Base-by-base conservation (phyloP, 805 yeast species). In the Blastobotrys attinorum region DNA sequence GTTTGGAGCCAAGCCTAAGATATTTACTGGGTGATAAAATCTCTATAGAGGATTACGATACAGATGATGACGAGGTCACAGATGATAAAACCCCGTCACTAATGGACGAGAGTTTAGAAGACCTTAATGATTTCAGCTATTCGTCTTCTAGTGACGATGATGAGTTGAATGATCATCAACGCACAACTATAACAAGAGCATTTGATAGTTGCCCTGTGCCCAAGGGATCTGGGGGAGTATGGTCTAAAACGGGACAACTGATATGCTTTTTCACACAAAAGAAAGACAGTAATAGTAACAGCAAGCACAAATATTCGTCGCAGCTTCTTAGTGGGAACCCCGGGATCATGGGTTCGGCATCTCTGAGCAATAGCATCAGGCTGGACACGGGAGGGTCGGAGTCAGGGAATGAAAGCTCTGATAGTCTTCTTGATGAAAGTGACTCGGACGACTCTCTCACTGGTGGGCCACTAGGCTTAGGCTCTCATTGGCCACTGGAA, bases 171-270 rank as follows among this genome's bases (percentile, higher is more conserved):
- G 29, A n/a, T 5, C 17, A 37, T 21, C 16, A 8, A 10, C 7
- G 6, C 3, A 17, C 31, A 11, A 44, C 54, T 7, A 51, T 54
- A 17, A 57, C 55, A 23, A 64, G 67, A 1, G 55, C 69, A 3
- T 74, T 79, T 55, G 95, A 86, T 57, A 80, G 86, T 33, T 85
- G 95, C 0, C 97, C 97, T 0, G 73, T 89, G 11, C 96, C 97
- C 0, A 88, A 85, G 57, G 92, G 88, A 7, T 89, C 96, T 66
- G 96, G 96, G 7, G 96, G 95, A 0, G 68, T 77, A 1, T 89
- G 96, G 96, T 72, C 94, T 0, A 72, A 77, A 10, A 73, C 76
- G 2, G 96, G 96, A 0, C 77, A 77, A 46, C 65, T 89, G 40
- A 81, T 89, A 1, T 85, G 95, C 57, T 89, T 89, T 55, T 87